Evolutionary conservation across 257 asterid genomes (phyloP), one percentile per base, ranked within the genome.

Genomic region (Forsythia suspensa): DNA sequence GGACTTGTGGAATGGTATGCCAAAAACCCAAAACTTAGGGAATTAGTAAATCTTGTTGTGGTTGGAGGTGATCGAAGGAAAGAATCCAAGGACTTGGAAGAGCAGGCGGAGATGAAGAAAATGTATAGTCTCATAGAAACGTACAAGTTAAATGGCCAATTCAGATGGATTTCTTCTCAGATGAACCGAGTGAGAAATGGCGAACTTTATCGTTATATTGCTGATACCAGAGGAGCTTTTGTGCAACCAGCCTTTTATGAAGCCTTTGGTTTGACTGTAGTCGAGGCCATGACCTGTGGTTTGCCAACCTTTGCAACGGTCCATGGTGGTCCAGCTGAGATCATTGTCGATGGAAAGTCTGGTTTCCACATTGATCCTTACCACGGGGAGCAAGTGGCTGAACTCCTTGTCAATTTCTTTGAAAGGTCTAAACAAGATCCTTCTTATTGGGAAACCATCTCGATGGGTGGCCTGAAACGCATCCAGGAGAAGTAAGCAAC

Each of bases 281-380:
- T 96, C 15, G 99, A 96, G 89, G 98, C 98, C 77, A 96, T 96
- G 99, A 92, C 97, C 2, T 96, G 99, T 41, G 99, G 99, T 7
- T 72, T 96, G 83, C 99, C 99, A 0, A 96, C 98, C 5, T 92
- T 96, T 41, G 99, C 99, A 0, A 96, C 99, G 0, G 75, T 86
- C 12, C 84, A 94, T 48, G 98, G 99, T n/a, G 99, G 99, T 2
- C 98, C 98, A 0, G 96, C 97, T 20, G 98, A 96, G 95, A 96
- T 96, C 72, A 96, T 96, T 8, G 79, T 94, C 16, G 81, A 96
- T 36, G 97, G 97, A 7, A 89, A 85, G 76, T 96, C 99, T 0
- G 99, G 99, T n/a, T 96, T 96, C 91, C 98, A 96, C 71, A 92
- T 96, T 73, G 99, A 96, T 71, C 99, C 99, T 1, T 96, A 96